A percentile compares a stretch with the other conserved stretches of the same genome.
Evolutionary conservation across 805 yeast species (phyloP).

Genomic region (Lipomyces starkeyi): DNA sequence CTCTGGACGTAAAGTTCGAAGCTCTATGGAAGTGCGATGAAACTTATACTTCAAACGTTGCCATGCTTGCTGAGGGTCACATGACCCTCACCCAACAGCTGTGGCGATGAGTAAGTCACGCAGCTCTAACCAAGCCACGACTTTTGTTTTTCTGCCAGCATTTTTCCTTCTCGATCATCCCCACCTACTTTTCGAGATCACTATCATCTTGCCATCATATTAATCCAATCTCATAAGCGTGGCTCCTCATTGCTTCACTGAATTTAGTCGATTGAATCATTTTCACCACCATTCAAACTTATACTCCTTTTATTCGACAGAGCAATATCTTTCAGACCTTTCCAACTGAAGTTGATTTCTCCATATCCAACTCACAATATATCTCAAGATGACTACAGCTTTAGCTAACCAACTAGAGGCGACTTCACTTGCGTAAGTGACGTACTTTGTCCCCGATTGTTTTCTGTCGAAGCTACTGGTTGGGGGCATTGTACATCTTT

Average conservation of each 20-base stretch:
- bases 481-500: background rate
- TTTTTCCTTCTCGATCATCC: too few relatives aligned
- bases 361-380: background rate
- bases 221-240: background rate
- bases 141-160: too few relatives aligned
- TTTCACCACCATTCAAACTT: background rate
- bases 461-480: background rate
- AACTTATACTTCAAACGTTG: too few relatives aligned
- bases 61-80: too few relatives aligned
- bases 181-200: background rate
- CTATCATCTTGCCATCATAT: background rate
- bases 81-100: too few relatives aligned
- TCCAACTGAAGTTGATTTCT: background rate
- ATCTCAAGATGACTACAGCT: constrained; percentile 30
- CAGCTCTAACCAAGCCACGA: too few relatives aligned
- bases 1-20: too few relatives aligned
- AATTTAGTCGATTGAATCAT: background rate
- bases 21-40: too few relatives aligned
- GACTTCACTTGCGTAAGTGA: constrained; percentile 25
- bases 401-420: constrained; percentile 32
- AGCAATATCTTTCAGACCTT: background rate
- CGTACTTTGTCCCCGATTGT: background rate
- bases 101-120: too few relatives aligned
- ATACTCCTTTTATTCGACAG: background rate
- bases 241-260: constrained; percentile 5